phyloP scores from a whole-genome alignment of 2,329 filamentous ascomycete genomes.

The Microcera coccophila region DNA sequence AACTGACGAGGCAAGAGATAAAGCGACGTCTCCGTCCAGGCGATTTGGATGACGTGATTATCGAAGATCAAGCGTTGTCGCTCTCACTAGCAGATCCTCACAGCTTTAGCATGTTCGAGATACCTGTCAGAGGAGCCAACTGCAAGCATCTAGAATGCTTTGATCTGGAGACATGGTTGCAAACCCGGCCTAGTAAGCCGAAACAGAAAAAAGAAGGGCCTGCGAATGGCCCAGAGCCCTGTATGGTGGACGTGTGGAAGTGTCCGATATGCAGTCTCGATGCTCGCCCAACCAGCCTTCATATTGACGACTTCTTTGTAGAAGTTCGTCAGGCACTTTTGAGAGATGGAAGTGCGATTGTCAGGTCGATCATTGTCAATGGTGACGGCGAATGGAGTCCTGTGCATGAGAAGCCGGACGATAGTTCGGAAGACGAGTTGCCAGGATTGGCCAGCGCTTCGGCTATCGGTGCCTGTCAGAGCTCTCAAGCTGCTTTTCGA shows the following conservation, averaged over 20 bases:
- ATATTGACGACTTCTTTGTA: conserved; percentile 70
- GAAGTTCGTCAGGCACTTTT: conserved; percentile 55
- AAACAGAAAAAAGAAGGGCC: conserved; percentile 10
- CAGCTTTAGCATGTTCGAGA: conserved; percentile 58
- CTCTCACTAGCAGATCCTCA: conserved; percentile 66
- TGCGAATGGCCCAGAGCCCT: conserved; percentile 40
- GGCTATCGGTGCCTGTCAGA: conserved; percentile 2
- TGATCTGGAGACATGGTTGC: conserved; percentile 78
- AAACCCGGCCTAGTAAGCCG: conserved; percentile 54
- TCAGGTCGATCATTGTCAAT: conserved; percentile 30
- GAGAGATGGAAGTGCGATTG: conserved; percentile 13
- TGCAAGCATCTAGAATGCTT: conserved; percentile 87
- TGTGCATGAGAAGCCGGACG: conserved; percentile 30
- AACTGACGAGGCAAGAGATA: conserved; percentile 55
- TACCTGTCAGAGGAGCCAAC: conserved; percentile 64
- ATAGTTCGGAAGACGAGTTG: conserved; percentile 23
- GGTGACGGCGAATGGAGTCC: conserved; percentile 33
- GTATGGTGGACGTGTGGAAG: conserved; percentile 68
- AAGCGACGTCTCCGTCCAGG: conserved; percentile 39
- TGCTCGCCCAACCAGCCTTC: conserved; percentile 67
- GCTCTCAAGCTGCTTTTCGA: conserved; percentile 7
- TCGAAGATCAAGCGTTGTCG: conserved; percentile 52
- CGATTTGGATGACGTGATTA: conserved; percentile 55
- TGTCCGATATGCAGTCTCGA: conserved; percentile 81
- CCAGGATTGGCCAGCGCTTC: conserved; percentile 9